These are phyloP conservation scores for Cladosporium sp. DNA, from an alignment of 2,329 filamentous ascomycete genomes.

Conservation along the genomic window DNA sequence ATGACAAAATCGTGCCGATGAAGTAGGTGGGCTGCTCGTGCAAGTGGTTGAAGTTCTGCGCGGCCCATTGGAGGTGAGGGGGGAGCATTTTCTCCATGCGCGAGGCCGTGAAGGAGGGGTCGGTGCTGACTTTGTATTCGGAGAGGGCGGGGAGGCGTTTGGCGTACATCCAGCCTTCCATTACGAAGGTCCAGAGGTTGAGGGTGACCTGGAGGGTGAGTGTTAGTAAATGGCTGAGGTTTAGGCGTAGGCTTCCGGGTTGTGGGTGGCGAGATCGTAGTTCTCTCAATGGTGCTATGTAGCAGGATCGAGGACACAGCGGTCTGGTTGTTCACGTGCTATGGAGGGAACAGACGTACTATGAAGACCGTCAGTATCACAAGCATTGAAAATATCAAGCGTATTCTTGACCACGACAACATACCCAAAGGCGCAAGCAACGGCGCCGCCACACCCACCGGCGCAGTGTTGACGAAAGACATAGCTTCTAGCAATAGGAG, in stretches of 20 bases:
- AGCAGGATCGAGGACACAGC: background rate
- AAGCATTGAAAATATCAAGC: background rate
- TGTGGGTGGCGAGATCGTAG: background rate
- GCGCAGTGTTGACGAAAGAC: constrained; percentile 15
- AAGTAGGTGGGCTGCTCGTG: constrained; percentile 49
- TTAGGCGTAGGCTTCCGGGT: background rate
- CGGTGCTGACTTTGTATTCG: constrained; percentile 31
- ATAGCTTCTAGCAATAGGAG: constrained; percentile 3
- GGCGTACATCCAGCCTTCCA: constrained; percentile 46
- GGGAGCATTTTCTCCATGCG: constrained; percentile 20
- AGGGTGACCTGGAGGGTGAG: constrained; percentile 30
- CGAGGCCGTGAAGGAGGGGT: constrained; percentile 1
- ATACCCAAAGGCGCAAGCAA: constrained; percentile 15
- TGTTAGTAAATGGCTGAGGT: background rate
- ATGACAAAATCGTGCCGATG: constrained; percentile 41
- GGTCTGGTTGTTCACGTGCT: background rate
- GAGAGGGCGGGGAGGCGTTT: constrained; percentile 40
- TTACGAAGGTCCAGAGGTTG: constrained; percentile 43
- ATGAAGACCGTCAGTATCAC: background rate
- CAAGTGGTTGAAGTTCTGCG: constrained; percentile 46
- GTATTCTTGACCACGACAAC: background rate
- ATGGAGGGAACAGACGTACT: background rate
- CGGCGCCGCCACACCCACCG: constrained; percentile 6
- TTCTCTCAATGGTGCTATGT: background rate
- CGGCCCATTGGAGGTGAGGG: constrained; percentile 17